Conservation (phyloP, 331 rosid species). For the Quercus phellos region DNA sequence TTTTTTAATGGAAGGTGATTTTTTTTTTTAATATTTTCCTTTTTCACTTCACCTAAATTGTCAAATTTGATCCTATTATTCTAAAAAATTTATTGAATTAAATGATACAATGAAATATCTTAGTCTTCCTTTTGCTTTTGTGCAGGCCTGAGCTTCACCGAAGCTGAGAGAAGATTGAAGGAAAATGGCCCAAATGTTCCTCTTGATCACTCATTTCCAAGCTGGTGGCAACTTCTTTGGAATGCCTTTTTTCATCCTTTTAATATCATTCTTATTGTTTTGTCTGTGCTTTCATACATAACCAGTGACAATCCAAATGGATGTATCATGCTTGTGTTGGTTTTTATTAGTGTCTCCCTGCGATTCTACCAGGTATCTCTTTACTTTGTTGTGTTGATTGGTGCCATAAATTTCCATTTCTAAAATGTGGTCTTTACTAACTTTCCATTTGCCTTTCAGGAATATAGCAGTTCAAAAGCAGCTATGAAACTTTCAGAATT, state of each 20-base stretch:
- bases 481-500: slow-evolving; percentile 76
- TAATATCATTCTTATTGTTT: slow-evolving; percentile 62
- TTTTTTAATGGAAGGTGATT: not conserved
- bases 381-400: not conserved
- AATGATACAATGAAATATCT: not conserved
- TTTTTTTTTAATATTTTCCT: not conserved
- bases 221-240: slow-evolving; percentile 82
- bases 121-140: slow-evolving; percentile 8
- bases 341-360: slow-evolving; percentile 66
- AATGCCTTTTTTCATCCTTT: slow-evolving; percentile 74
- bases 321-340: slow-evolving; percentile 65
- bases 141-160: slow-evolving; percentile 73
- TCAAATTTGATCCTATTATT: not conserved
- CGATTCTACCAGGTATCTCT: slow-evolving; percentile 68
- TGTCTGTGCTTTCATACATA: slow-evolving; percentile 62
- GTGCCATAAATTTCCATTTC: not conserved
- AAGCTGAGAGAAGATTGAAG: slow-evolving; percentile 68
- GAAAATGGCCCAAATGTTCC: slow-evolving; percentile 79
- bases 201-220: slow-evolving; percentile 49
- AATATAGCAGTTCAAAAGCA: slow-evolving; percentile 76
- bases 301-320: slow-evolving; percentile 60
- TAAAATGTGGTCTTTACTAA: not conserved
- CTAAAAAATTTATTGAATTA: not conserved
- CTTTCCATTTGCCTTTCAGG: slow-evolving; percentile 35
- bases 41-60: not conserved